Evolutionary conservation across 805 yeast species (phyloP), one percentile per base, ranked within the genome.

Genomic region (Candida tibetensis): DNA sequence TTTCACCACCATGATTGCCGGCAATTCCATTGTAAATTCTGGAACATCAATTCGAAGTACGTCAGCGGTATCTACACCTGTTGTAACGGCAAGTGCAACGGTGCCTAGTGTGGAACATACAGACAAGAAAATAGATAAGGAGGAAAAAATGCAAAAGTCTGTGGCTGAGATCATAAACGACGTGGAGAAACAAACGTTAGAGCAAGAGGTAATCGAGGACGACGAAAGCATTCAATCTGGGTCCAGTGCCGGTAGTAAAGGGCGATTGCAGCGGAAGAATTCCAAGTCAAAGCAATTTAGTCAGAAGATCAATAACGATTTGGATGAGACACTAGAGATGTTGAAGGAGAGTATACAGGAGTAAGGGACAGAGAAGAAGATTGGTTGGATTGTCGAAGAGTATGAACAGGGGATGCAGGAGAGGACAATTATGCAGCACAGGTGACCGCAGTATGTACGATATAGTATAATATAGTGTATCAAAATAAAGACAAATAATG

Each of bases 241-340:
- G 9, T 32, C 36, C 16, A 39, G 42, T 23, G 34, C 27, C 13
- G 35, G 31, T 36, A 27, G 37, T 16, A 31, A 28, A 17, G 27
- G 38, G 7, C n/a, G 28, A 32, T 27, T 62, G 28, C 38, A 48
- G 19, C 45, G 66, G 15, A 55, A 53, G 33, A 59, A 60, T 27
- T 57, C 67, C 33, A 62, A 50, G 44, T 51, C 65, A 21, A 66
- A 65, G 48, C 57, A 56, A 44, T 64, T 66, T 44, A 52, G 59
- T 34, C 44, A 51, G 31, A 62, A 62, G 38, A 48, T 68, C 34
- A 55, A 64, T 44, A 55, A 44, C 29, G 69, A 58, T 23, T 45
- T 68, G 36, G 65, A 67, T 33, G 54, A 55, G 36, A 68, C 74
- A 3, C 43, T 68, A 34, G 59, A 60, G 36, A 65, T 68, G 69